Evolutionary conservation across 2,329 filamentous ascomycete species (phyloP).

Genomic region (Calonectria hongkongensis): DNA sequence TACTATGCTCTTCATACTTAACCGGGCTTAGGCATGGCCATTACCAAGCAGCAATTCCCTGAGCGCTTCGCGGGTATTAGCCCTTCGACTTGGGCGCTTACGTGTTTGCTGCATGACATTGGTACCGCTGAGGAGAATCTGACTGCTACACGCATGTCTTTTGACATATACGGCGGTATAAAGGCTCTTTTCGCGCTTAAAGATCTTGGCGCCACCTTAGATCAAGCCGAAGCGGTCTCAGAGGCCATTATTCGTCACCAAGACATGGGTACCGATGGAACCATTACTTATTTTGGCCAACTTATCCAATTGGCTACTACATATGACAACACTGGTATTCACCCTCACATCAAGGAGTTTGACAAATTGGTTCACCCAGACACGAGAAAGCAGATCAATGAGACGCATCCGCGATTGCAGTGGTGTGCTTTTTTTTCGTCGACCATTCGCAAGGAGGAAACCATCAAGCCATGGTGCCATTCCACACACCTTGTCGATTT

Average conservation of each 20-base stretch:
- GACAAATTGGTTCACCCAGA: slow-evolving; percentile 64
- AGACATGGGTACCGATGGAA: slow-evolving; percentile 79
- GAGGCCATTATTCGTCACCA: slow-evolving; percentile 84
- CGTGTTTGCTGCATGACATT: not conserved
- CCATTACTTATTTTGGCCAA: slow-evolving; percentile 77
- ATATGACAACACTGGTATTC: slow-evolving; percentile 78
- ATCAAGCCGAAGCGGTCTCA: slow-evolving; percentile 80
- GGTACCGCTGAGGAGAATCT: slow-evolving; percentile 66
- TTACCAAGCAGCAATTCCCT: slow-evolving; percentile 14
- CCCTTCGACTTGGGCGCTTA: not conserved
- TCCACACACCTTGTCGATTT: slow-evolving; percentile 77
- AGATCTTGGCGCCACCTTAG: slow-evolving; percentile 64
- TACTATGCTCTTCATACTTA: not conserved
- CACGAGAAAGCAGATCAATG: slow-evolving; percentile 76
- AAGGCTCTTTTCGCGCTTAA: slow-evolving; percentile 68
- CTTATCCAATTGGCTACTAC: slow-evolving; percentile 80
- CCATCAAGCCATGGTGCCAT: slow-evolving; percentile 82
- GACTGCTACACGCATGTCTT: slow-evolving; percentile 76
- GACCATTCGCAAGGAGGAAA: slow-evolving; percentile 76
- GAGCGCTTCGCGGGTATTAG: not conserved
- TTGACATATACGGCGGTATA: slow-evolving; percentile 82
- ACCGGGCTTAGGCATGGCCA: not conserved
- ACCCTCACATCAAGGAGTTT: slow-evolving; percentile 67
- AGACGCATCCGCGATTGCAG: slow-evolving; percentile 71
- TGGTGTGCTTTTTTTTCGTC: slow-evolving; percentile 80